These are phyloP conservation scores for Piper longum DNA, from an alignment of 164 flowering plant genomes.

Conservation along the genomic window DNA sequence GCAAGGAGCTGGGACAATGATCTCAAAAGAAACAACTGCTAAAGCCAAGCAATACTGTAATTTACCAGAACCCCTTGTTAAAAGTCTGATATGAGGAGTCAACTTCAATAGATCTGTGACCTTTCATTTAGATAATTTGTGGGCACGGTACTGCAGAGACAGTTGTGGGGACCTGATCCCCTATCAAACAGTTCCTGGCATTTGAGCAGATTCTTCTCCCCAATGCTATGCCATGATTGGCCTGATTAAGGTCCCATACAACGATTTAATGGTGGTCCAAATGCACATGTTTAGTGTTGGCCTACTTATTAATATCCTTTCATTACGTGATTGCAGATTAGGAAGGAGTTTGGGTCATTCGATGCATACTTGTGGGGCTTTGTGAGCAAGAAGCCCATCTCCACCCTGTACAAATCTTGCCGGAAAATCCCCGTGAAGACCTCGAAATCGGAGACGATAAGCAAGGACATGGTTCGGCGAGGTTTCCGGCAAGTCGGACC, in stretches of 20 bases:
- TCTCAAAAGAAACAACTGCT: not conserved
- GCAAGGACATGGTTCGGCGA: conserved; percentile 91
- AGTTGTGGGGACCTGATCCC: not conserved
- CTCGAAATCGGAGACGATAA: conserved; percentile 80
- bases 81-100: not conserved
- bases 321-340: conserved; percentile 29
- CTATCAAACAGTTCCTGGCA: not conserved
- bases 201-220: not conserved
- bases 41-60: not conserved
- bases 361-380: conserved; percentile 78
- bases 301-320: not conserved
- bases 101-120: not conserved
- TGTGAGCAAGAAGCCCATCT: conserved; percentile 64
- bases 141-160: not conserved
- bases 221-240: not conserved
- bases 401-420: conserved; percentile 53
- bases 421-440: conserved; percentile 86
- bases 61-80: not conserved
- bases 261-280: not conserved
- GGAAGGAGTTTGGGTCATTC: conserved; percentile 49
- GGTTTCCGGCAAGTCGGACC: conserved; percentile 84
- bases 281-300: not conserved
- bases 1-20: not conserved
- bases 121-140: not conserved
- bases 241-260: not conserved